Percentiles rank a stretch among this genome's conserved stretches.
Evolutionary conservation across 2,329 filamentous ascomycete genomes (phyloP).

Genomic region (Coniochaeta sp.): DNA sequence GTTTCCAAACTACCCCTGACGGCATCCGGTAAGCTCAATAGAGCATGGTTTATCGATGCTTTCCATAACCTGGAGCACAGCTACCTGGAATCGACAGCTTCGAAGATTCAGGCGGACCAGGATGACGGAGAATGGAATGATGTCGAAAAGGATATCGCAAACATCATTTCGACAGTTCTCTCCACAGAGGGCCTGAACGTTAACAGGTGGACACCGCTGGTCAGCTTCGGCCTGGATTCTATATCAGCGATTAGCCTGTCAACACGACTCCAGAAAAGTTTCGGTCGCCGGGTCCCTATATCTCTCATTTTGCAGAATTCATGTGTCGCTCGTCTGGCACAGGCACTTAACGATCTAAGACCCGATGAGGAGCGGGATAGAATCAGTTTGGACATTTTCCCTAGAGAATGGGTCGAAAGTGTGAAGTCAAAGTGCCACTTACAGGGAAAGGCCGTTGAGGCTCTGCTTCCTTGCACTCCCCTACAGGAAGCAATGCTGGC

Average conservation of each 20-base stretch:
- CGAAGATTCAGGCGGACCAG: conserved; percentile 17
- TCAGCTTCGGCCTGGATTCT: conserved; percentile 75
- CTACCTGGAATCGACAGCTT: conserved; percentile 30
- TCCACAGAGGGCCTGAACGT: conserved; percentile 36
- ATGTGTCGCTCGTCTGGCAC: conserved; percentile 55
- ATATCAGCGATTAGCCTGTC: conserved; percentile 71
- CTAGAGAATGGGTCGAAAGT: conserved; percentile 17
- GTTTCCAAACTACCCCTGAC: conserved; percentile 65
- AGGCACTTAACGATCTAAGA: conserved; percentile 10
- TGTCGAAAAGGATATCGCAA: conserved; percentile 48
- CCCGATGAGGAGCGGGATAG: rapidly evolving
- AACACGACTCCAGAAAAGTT: conserved; percentile 39
- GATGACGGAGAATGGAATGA: conserved; percentile 39
- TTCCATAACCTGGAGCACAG: conserved; percentile 39
- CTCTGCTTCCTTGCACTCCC: conserved; percentile 73
- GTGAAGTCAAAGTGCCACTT: conserved; percentile 24
- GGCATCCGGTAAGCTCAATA: conserved; percentile 67
- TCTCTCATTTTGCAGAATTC: conserved; percentile 63
- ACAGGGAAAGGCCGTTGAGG: conserved; percentile 32
- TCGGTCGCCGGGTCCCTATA: conserved; percentile 49
- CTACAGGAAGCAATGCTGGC: conserved; percentile 85
- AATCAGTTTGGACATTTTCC: conserved; percentile 6
- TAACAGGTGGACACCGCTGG: conserved; percentile 62
- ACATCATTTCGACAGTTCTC: conserved; percentile 45
- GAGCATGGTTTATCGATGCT: conserved; percentile 36